phyloP scores from a whole-genome alignment of 2,329 filamentous ascomycete species.

The Colletotrichum kahawae region DNA sequence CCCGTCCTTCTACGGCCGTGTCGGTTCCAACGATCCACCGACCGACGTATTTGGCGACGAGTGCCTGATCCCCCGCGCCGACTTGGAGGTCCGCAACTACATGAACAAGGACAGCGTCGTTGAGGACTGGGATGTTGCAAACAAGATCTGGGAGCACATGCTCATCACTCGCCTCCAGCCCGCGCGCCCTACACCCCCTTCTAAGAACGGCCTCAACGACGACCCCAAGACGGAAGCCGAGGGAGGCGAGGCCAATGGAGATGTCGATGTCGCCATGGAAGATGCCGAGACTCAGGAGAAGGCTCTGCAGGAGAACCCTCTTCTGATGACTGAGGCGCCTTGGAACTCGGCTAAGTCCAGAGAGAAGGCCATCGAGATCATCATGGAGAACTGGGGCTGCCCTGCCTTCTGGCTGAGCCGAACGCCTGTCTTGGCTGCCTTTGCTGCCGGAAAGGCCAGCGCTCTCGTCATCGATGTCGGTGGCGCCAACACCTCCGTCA shows the following conservation, averaged over 20 bases:
- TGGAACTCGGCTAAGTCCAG: conserved; percentile 90
- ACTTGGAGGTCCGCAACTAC: conserved; percentile 88
- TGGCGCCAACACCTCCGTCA: conserved; percentile 85
- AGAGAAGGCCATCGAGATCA: conserved; percentile 94
- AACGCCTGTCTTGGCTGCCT: conserved; percentile 87
- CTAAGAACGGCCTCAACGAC: conserved; percentile 82
- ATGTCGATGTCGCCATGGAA: conserved; percentile 67
- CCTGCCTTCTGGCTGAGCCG: conserved; percentile 94
- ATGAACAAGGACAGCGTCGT: conserved; percentile 89
- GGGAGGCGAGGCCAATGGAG: conserved; percentile 66
- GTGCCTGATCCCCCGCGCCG: conserved; percentile 76
- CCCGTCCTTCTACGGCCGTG: conserved; percentile 83
- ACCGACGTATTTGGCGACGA: conserved; percentile 86
- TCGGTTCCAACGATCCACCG: conserved; percentile 53
- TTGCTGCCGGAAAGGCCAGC: conserved; percentile 90
- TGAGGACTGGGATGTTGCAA: conserved; percentile 93
- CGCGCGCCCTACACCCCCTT: conserved; percentile 69
- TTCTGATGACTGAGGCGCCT: conserved; percentile 91
- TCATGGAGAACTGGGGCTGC: conserved; percentile 95
- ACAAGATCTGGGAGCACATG: conserved; percentile 90
- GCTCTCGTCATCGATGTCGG: conserved; percentile 93
- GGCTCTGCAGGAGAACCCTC: conserved; percentile 84
- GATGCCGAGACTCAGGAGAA: conserved; percentile 67
- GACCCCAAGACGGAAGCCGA: conserved; percentile 59
- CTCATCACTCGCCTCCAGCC: conserved; percentile 89